These are phyloP conservation scores for Nakazawaea populi DNA, from an alignment of 805 yeast genomes.

Conservation along the genomic window DNA sequence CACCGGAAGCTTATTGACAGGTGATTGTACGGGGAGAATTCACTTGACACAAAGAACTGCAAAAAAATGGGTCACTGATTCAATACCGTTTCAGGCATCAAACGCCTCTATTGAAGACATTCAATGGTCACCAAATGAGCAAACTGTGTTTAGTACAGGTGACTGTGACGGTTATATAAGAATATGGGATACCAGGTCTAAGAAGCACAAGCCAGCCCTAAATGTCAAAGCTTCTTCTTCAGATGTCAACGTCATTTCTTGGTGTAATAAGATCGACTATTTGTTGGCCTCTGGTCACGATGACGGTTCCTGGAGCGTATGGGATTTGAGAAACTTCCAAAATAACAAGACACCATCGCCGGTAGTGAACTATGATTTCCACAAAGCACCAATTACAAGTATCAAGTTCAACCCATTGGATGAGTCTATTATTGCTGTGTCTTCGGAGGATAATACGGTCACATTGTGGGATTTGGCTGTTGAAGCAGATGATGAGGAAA, in stretches of 20 bases:
- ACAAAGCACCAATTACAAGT: slow-evolving; percentile 87
- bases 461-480: slow-evolving; percentile 98
- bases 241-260: slow-evolving; percentile 92
- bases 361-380: slow-evolving; percentile 94
- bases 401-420: slow-evolving; percentile 93
- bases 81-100: slow-evolving; percentile 65
- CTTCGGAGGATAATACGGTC: slow-evolving; percentile 94
- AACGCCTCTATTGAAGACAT: slow-evolving; percentile 88
- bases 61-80: slow-evolving; percentile 80
- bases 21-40: slow-evolving; percentile 84
- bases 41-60: slow-evolving; percentile 73
- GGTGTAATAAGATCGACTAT: slow-evolving; percentile 86
- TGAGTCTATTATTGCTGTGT: slow-evolving; percentile 92
- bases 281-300: slow-evolving; percentile 94
- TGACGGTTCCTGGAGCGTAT: slow-evolving; percentile 95
- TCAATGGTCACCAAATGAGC: slow-evolving; percentile 92
- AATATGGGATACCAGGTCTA: slow-evolving; percentile 95
- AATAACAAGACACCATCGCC: slow-evolving; percentile 59
- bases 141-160: slow-evolving; percentile 91
- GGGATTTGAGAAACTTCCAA: slow-evolving; percentile 90
- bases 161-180: slow-evolving; percentile 89
- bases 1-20: slow-evolving; percentile 79
- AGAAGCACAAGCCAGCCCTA: slow-evolving; percentile 86
- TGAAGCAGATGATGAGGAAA: slow-evolving; percentile 97
- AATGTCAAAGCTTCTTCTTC: slow-evolving; percentile 72